Evolutionary conservation across 2,329 filamentous ascomycete species (phyloP), one percentile per base, ranked within the genome.

Genomic region (Xylaria sp.): DNA sequence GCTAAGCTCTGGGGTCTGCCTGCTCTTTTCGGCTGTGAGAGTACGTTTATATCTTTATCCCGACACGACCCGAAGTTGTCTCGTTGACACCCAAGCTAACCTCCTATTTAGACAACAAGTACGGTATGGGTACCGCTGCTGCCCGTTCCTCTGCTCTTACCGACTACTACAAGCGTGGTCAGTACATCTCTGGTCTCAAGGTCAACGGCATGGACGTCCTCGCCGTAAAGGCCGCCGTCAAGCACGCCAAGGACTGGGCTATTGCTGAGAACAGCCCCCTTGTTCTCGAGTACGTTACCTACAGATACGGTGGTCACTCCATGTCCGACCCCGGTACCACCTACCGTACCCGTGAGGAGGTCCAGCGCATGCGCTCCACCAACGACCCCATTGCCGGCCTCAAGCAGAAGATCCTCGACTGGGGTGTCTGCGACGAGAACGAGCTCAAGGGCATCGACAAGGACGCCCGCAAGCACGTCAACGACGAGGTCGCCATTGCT

Each of bases 131-230:
- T 80, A 99, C 94, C 65, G 90, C 94, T 63, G 93, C 94, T 68
- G 88, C 89, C 78, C 92, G 94, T 72, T 92, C 94, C 63, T 93
- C 94, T 62, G 94, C 94, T 71, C 80, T 97, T 75, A 97, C 94
- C 76, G 94, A 99, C 78, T 99, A 99, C 88, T 97, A 99, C 87
- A 97, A 97, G 88, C 93, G 94, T 80, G 94, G 94, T 68, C 94
- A 99, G 81, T 99, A 97, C 83, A 99, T 99, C 69, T 93, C 94
- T 60, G 94, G 94, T 81, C 86, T 99, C 71, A 99, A 99, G 86
- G 91, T 99, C 78, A 99, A 99, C 80, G 94, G 91, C 74, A 99
- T 99, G 94, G 94, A 99, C 75, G 92, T 96, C 70, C 89, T 99
- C 65, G 93, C 94, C 66, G 93, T 97, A 76, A 96, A 96, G 85